Evolutionary conservation across 768 basidiomycete species (phyloP).

Genomic region (Termitomyces sp.): DNA sequence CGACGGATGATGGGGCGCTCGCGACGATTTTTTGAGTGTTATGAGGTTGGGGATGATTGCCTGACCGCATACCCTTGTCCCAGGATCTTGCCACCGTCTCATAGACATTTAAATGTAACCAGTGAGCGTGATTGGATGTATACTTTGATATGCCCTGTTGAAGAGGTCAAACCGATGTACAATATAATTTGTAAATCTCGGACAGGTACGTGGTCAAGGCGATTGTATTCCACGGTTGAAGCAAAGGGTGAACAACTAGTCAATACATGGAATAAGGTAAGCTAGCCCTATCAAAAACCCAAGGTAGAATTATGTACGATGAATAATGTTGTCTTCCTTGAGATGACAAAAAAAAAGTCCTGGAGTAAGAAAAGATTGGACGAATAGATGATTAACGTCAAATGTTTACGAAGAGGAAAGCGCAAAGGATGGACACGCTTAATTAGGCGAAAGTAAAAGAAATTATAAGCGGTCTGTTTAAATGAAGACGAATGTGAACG

Average conservation of each 20-base stretch:
- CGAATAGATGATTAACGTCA: too few relatives aligned
- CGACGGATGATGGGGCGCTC: conserved; percentile 45
- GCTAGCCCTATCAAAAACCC: conserved; percentile 4
- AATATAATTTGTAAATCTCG: not conserved
- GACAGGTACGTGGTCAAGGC: not conserved
- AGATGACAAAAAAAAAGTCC: not conserved
- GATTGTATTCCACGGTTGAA: conserved; percentile 2
- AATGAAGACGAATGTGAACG: conserved; percentile 7
- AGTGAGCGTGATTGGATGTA: not conserved
- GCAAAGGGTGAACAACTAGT: not conserved
- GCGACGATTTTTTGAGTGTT: conserved; percentile 51
- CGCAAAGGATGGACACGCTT: not conserved
- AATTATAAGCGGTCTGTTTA: not conserved
- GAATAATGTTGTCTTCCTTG: not conserved
- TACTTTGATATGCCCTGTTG: not conserved
- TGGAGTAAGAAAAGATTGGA: too few relatives aligned
- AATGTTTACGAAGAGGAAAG: too few relatives aligned
- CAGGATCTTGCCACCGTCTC: not conserved
- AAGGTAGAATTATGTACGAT: not conserved
- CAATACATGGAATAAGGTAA: not conserved
- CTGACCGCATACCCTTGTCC: not conserved
- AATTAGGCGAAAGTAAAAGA: conserved; percentile 11
- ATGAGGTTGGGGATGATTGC: not conserved
- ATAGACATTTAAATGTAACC: not conserved
- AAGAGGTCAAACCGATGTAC: not conserved